Base-by-base conservation (phyloP, 106 monocot genomes). In the Amphibolis antarctica region DNA sequence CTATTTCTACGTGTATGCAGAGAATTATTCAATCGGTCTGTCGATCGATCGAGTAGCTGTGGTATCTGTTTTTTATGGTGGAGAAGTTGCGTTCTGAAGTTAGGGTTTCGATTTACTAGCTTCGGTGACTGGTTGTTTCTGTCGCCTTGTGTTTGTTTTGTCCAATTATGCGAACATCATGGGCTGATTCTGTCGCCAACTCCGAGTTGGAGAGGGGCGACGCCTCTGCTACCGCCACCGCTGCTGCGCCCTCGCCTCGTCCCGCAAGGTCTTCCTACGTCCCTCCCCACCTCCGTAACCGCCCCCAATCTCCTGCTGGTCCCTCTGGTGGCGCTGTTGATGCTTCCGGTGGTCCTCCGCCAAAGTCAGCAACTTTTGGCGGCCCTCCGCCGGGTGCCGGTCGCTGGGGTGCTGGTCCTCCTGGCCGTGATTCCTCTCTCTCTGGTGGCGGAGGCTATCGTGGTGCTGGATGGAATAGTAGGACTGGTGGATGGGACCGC, bases 391-490 rank as follows among this genome's bases (percentile, higher is more conserved):
- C 50, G n/a, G 62, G 57, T 7, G 73, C 64, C 11, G 29, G 27
- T 51, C 79, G 77, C 67, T 56, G 60, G 49, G 73, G 78, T 59
- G 66, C 65, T 0, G 71, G 69, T 20, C 53, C 64, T 1, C 53
- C 64, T 1, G 63, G 31, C 18, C 56, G 71, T 21, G 74, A 58
- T 53, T 44, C 66, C 12, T 29, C 43, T 52, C 31, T 49, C 21
- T 76, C 45, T 17, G 79, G 42, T 18, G 68, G 66, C 4, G 62
- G 69, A 0, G 71, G 77, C 10, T 57, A 79, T 1, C 27, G 60
- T 52, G 72, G 75, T 3, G 78, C 78, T 24, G 86, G 80, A 7
- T 86, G 83, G 91, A 79, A 78, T 67, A 65, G 54, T 56, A 63
- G 86, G 2, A 47, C 55, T 36, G 80, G 81, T 19, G 83, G 83